A percentile compares a stretch with the other conserved stretches of the same genome.
phyloP scores from a whole-genome alignment of 1,139 yeast genomes.

The Nakaseomyces kungkrabaensis region DNA sequence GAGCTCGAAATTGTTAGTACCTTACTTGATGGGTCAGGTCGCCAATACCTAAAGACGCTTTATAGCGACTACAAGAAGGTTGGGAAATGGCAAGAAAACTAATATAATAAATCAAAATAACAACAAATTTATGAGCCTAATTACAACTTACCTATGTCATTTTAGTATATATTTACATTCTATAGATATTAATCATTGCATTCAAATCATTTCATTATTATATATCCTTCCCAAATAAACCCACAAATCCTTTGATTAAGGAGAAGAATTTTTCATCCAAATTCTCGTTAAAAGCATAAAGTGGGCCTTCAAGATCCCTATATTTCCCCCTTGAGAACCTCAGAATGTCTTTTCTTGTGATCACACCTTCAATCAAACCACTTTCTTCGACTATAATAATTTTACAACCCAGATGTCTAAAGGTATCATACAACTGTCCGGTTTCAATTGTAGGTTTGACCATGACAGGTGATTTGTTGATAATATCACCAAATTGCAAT shows the following conservation, averaged over 20 bases:
- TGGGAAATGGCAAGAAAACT: slow-evolving; percentile 76
- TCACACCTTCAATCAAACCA: slow-evolving; percentile 47
- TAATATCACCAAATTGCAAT: slow-evolving; percentile 35
- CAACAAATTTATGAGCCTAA: no score
- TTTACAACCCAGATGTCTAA: slow-evolving; percentile 73
- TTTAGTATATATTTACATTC: background rate
- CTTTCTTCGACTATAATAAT: slow-evolving; percentile 53
- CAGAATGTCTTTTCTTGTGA: slow-evolving; percentile 61
- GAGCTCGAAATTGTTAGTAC: slow-evolving; percentile 61
- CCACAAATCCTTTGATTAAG: background rate
- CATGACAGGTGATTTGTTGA: slow-evolving; percentile 56
- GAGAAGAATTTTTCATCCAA: slow-evolving; percentile 17
- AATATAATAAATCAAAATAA: background rate
- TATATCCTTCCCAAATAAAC: background rate
- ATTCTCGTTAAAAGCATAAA: slow-evolving; percentile 18
- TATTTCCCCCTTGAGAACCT: slow-evolving; percentile 33
- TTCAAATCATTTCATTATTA: background rate
- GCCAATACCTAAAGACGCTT: slow-evolving; percentile 54
- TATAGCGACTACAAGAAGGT: slow-evolving; percentile 64
- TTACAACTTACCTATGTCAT: background rate
- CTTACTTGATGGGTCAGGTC: slow-evolving; percentile 62
- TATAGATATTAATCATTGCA: background rate
- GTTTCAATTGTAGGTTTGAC: slow-evolving; percentile 47
- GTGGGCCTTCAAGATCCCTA: slow-evolving; percentile 23
- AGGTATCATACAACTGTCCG: slow-evolving; percentile 57